Evolutionary conservation across 305 asterid species (phyloP).

Genomic region (Fraxinus platypoda): DNA sequence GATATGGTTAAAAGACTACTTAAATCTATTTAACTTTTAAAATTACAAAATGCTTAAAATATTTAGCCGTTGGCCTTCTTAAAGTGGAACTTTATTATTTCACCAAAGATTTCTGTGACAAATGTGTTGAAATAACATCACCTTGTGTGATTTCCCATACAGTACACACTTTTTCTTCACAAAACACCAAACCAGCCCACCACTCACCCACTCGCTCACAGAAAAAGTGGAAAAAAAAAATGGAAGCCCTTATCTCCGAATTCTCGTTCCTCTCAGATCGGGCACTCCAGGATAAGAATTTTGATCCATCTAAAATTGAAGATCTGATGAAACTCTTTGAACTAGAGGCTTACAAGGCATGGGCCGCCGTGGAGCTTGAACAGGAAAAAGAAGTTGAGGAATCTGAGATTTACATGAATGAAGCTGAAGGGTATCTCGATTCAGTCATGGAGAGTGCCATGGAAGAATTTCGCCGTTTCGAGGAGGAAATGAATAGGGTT

Average conservation of each 20-base stretch:
- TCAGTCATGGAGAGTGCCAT: slow-evolving; percentile 1
- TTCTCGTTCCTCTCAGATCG: slow-evolving; percentile 42
- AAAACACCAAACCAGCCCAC: neutral
- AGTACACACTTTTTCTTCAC: neutral
- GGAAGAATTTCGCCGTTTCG: neutral
- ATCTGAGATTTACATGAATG: neutral
- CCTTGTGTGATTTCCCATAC: neutral
- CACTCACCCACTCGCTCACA: neutral
- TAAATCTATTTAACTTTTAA: too few relatives aligned
- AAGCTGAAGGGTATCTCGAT: neutral
- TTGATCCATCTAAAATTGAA: slow-evolving; percentile 44
- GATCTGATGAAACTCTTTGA: slow-evolving; percentile 8
- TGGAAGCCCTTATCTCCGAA: slow-evolving; percentile 48
- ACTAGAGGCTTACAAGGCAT: neutral
- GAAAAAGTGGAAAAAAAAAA: neutral
- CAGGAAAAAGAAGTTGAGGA: neutral
- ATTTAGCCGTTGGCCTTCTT: neutral
- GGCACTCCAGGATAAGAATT: slow-evolving; percentile 41
- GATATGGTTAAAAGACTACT: too few relatives aligned
- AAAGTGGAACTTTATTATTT: neutral
- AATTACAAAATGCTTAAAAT: neutral
- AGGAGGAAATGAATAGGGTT: neutral
- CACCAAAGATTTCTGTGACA: neutral
- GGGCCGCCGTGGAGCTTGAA: neutral
- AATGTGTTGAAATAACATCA: neutral